Conservation (phyloP, 2,329 filamentous ascomycete genomes). For the Neopestalotiopsis sp. region DNA sequence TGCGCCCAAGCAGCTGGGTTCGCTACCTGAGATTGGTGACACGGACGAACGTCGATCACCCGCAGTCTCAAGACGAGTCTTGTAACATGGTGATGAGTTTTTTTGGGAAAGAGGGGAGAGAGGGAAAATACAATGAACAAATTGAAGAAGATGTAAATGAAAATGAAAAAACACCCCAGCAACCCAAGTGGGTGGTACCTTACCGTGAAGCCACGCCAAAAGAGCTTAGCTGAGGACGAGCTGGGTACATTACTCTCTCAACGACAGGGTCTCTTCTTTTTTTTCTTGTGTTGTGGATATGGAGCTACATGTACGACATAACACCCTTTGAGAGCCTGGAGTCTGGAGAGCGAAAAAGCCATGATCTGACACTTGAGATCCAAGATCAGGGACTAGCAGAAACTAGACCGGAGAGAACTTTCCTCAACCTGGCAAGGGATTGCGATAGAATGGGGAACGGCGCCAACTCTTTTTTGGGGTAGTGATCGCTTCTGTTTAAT, state of each 20-base stretch:
- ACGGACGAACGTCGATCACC: slow-evolving; percentile 8
- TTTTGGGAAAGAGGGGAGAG: no score
- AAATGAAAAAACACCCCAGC: no score
- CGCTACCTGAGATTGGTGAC: background rate
- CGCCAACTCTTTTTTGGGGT: background rate
- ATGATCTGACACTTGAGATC: slow-evolving; percentile 4
- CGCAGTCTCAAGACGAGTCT: background rate
- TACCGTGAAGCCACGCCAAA: no score
- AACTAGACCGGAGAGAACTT: background rate
- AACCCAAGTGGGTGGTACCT: no score
- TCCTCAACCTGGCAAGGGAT: background rate
- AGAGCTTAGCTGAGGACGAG: no score
- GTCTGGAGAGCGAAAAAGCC: background rate
- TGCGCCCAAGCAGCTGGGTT: background rate
- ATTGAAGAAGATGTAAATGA: no score
- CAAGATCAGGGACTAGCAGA: background rate
- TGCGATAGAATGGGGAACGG: background rate
- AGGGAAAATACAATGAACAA: no score
- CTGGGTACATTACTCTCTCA: no score
- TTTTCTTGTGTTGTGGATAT: background rate
- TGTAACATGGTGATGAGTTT: background rate
- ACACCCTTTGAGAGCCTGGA: background rate
- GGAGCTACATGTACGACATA: background rate
- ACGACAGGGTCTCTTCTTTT: background rate
- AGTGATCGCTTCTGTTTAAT: background rate